Conservation (phyloP, 1,139 yeast species). For the Zygosaccharomyces sapae region DNA sequence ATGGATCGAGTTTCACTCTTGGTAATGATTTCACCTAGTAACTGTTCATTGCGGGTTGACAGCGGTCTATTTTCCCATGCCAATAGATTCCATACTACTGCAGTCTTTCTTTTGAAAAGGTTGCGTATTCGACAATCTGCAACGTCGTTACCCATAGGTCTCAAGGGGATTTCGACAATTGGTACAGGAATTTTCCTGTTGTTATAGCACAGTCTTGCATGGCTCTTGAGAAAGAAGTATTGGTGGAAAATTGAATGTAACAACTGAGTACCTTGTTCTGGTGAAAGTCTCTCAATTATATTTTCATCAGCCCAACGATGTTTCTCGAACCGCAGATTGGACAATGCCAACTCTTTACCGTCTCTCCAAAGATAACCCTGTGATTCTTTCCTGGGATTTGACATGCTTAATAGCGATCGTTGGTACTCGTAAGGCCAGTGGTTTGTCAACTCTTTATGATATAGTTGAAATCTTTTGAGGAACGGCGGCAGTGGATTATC, state of each 20-base stretch:
- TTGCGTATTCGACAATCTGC: constrained; percentile 20
- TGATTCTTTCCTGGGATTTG: constrained; percentile 15
- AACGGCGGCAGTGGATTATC: constrained; percentile 16
- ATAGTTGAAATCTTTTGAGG: constrained; percentile 11
- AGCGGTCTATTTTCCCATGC: constrained; percentile 18
- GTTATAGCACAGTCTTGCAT: constrained; percentile 19
- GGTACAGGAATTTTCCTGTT: constrained; percentile 20
- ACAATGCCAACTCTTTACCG: constrained; percentile 12
- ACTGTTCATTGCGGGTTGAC: constrained; percentile 13
- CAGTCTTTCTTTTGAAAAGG: constrained; percentile 19
- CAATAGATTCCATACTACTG: constrained; percentile 13
- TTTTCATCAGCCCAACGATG: constrained; percentile 14
- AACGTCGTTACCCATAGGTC: constrained; percentile 24
- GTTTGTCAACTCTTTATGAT: constrained; percentile 16
- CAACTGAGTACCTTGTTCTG: constrained; percentile 12
- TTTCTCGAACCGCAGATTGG: constrained; percentile 11
- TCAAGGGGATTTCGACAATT: constrained; percentile 26
- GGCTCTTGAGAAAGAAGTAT: constrained; percentile 19
- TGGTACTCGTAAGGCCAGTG: constrained; percentile 26
- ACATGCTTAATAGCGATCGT: constrained; percentile 14
- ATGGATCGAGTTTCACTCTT: constrained; percentile 10
- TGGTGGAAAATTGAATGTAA: constrained; percentile 19
- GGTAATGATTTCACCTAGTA: constrained; percentile 14
- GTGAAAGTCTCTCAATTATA: constrained; percentile 5
- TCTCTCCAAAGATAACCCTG: constrained; percentile 18